These are phyloP conservation scores for Pseudozyma pruni DNA, from an alignment of 1,284 basidiomycete species.

Conservation along the genomic window DNA sequence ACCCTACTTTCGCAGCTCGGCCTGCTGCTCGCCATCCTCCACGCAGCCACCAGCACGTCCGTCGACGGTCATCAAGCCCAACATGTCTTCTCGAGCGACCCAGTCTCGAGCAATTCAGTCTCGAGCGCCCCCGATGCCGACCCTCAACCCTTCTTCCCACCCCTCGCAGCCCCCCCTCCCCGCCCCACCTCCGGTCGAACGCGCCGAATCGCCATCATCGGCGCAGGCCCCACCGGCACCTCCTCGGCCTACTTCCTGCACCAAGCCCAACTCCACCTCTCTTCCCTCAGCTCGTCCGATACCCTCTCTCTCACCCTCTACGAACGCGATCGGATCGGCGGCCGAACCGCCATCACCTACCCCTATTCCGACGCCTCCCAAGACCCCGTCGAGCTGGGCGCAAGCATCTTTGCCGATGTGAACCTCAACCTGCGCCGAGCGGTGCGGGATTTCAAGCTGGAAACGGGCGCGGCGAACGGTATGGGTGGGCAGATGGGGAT, in stretches of 20 bases:
- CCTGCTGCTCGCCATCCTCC: constrained; percentile 8
- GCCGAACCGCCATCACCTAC: constrained; percentile 80
- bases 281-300: constrained; percentile 7
- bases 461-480: constrained; percentile 24
- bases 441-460: constrained; percentile 36
- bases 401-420: constrained; percentile 83
- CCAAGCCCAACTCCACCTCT: constrained; percentile 67
- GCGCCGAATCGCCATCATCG: constrained; percentile 78
- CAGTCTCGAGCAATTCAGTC: too few species aligned
- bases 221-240: constrained; percentile 86
- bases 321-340: constrained; percentile 83
- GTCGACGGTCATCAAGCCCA: too few species aligned
- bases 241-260: constrained; percentile 88
- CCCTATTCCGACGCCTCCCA: constrained; percentile 76
- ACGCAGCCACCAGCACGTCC: too few species aligned
- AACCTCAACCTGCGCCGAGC: constrained; percentile 75
- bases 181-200: constrained; percentile 7
- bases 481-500: constrained; percentile 68
- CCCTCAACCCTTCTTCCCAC: too few species aligned
- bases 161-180: background rate
- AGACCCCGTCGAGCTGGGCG: constrained; percentile 80
- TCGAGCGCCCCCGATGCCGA: background rate
- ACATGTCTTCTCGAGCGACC: too few species aligned
- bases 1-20: background rate
- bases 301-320: constrained; percentile 80